Base-by-base conservation (phyloP, 139 green algal species). In the Picochlorum sp. region DNA sequence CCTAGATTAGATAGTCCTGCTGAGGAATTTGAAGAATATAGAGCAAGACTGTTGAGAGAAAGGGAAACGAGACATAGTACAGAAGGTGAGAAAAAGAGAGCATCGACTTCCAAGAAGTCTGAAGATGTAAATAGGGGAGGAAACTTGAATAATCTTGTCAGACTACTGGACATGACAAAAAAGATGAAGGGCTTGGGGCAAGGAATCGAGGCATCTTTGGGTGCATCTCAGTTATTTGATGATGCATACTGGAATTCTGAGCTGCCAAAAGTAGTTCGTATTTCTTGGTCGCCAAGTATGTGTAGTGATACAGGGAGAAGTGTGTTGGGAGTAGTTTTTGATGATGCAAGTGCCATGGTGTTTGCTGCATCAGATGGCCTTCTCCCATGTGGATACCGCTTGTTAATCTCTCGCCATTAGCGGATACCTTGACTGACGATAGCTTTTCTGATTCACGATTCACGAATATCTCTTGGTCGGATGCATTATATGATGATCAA, bases 291-390 rank as follows among this genome's bases (percentile, higher is more conserved):
- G 8, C 61, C 61, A 13, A 26, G n/a, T 45, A 32, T 28, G 15
- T 28, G 14, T 54, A 23, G n/a, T 24, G 6, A 45, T 21, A 45
- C 28, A 34, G 70, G 65, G 1, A 69, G 70, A 26, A 84, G 77
- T 59, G 52, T 79, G 58, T 57, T 85, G 45, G 71, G 60, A 2
- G 23, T 63, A 1, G 49, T 84, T 1, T 65, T 57, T 32, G 63
- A 59, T 34, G 72, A 85, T 24, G 57, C 74, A 47, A 57, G 65
- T 56, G 70, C 77, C 44, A 67, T 70, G 15, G 49, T 85, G 4
- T 81, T 69, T 28, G 52, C 52, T 34, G 78, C 79, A 41, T 62
- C 66, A 8, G 15, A 54, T 14, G 38, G 34, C 1, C 49, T 74
- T 4, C 1, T 26, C 11, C 47, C n/a, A 20, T 18, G 47, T 54